phyloP scores from a whole-genome alignment of 2,329 filamentous ascomycete genomes.

The Neonectria hederae region DNA sequence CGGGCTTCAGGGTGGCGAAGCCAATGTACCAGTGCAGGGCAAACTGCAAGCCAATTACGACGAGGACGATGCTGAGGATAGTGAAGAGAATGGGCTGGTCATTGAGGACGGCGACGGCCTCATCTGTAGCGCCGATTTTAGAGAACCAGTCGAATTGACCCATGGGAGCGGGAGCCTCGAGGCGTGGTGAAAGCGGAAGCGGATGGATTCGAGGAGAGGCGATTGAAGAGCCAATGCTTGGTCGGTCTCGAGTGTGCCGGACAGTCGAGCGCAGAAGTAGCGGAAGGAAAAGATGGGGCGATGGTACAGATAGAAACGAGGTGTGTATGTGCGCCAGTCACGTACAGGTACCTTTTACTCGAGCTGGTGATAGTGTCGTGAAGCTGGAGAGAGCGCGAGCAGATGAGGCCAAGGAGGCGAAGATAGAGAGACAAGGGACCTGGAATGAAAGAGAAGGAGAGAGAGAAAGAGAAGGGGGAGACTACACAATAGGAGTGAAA shows the following conservation, averaged over 20 bases:
- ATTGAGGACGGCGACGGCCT: constrained; percentile 68
- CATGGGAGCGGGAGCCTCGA: constrained; percentile 41
- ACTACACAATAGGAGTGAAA: constrained; percentile 6
- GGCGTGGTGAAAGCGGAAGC: neutral
- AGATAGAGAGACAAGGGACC: constrained; percentile 1
- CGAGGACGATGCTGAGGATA: constrained; percentile 64
- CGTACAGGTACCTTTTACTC: constrained; percentile 22
- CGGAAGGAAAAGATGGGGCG: neutral
- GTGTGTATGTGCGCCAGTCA: constrained; percentile 40
- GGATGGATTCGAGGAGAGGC: neutral
- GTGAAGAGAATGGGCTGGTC: constrained; percentile 69
- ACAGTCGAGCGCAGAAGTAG: constrained; percentile 12
- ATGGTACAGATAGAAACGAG: constrained; percentile 18
- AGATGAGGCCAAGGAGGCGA: constrained; percentile 16
- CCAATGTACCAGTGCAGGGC: constrained; percentile 67
- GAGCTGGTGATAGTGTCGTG: constrained; percentile 1
- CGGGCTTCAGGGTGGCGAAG: constrained; percentile 67
- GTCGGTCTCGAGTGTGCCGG: constrained; percentile 17
- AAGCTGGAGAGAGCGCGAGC: constrained; percentile 5
- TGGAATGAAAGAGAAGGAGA: constrained; percentile 8
- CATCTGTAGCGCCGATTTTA: constrained; percentile 65
- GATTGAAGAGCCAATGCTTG: constrained; percentile 4
- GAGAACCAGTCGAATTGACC: constrained; percentile 67
- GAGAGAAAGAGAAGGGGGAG: constrained; percentile 22
- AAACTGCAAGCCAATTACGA: constrained; percentile 57